These are phyloP conservation scores for Rhododendron henanense DNA, from an alignment of 148 eudicot genomes.

Conservation along the genomic window DNA sequence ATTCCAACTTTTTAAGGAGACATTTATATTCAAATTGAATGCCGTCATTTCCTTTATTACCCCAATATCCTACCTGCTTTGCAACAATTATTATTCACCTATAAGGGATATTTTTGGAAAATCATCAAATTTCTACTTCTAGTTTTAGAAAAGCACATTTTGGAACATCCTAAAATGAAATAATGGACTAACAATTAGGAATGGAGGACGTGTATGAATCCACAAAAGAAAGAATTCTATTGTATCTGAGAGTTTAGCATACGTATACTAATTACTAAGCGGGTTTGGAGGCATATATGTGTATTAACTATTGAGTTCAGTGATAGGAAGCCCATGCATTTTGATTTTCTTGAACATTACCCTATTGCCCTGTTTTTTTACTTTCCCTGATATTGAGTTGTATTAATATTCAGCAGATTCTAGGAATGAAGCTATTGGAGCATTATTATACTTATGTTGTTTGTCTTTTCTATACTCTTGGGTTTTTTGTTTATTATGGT, in stretches of 20 bases:
- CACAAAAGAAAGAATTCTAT: not conserved
- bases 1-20: too few relatives aligned
- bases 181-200: too few relatives aligned
- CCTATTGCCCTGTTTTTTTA: not conserved
- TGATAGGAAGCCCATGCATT: not conserved
- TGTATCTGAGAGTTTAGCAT: not conserved
- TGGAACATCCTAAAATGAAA: too few relatives aligned
- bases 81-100: too few relatives aligned
- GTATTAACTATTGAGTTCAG: not conserved
- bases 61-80: too few relatives aligned
- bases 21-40: too few relatives aligned
- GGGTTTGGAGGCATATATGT: not conserved
- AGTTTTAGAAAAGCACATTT: too few relatives aligned
- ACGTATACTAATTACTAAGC: too few relatives aligned
- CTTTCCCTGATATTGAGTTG: not conserved
- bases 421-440: not conserved
- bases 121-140: too few relatives aligned
- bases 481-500: slow-evolving; percentile 8
- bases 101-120: too few relatives aligned
- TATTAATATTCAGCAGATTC: not conserved
- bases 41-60: too few relatives aligned
- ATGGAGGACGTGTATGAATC: too few relatives aligned
- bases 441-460: not conserved
- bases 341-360: not conserved
- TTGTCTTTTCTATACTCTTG: not conserved